phyloP scores from a whole-genome alignment of 805 yeast species.

The Spathaspora hagerdaliae region DNA sequence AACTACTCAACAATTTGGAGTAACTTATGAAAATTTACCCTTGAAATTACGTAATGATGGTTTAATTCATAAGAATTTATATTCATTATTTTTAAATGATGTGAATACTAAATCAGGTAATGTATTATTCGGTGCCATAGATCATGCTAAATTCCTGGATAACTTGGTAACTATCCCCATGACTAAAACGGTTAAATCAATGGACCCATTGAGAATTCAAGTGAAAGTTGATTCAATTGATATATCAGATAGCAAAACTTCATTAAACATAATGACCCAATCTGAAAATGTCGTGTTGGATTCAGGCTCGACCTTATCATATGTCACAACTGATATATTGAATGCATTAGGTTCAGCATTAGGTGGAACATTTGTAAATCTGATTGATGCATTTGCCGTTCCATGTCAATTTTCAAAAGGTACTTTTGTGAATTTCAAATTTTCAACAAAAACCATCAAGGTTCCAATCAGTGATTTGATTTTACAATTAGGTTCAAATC shows the following conservation, averaged over 20 bases:
- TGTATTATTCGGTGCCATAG: slow-evolving; percentile 41
- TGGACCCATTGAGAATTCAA: slow-evolving; percentile 43
- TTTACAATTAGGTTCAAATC: slow-evolving; percentile 9
- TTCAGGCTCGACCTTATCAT: slow-evolving; percentile 35
- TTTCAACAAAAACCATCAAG: slow-evolving; percentile 54
- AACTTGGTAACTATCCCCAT: slow-evolving; percentile 29
- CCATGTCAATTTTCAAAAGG: slow-evolving; percentile 31
- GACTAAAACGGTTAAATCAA: slow-evolving; percentile 24
- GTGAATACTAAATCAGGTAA: slow-evolving; percentile 23
- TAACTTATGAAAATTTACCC: slow-evolving; percentile 38
- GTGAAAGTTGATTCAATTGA: slow-evolving; percentile 42
- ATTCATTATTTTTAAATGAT: slow-evolving; percentile 34
- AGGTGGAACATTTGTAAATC: slow-evolving; percentile 38
- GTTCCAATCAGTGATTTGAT: slow-evolving; percentile 42
- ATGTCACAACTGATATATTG: slow-evolving; percentile 39
- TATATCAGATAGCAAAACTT: slow-evolving; percentile 10
- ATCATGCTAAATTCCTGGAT: slow-evolving; percentile 37
- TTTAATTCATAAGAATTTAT: slow-evolving; percentile 26
- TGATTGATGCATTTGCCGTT: slow-evolving; percentile 43
- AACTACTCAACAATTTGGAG: slow-evolving; percentile 38
- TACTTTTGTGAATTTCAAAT: slow-evolving; percentile 36
- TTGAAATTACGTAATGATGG: slow-evolving; percentile 29
- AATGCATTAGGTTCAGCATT: slow-evolving; percentile 31
- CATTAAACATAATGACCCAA: slow-evolving; percentile 13
- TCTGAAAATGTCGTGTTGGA: slow-evolving; percentile 27